phyloP scores from a whole-genome alignment of 1,284 basidiomycete species.

The Leccinum pachyderme region DNA sequence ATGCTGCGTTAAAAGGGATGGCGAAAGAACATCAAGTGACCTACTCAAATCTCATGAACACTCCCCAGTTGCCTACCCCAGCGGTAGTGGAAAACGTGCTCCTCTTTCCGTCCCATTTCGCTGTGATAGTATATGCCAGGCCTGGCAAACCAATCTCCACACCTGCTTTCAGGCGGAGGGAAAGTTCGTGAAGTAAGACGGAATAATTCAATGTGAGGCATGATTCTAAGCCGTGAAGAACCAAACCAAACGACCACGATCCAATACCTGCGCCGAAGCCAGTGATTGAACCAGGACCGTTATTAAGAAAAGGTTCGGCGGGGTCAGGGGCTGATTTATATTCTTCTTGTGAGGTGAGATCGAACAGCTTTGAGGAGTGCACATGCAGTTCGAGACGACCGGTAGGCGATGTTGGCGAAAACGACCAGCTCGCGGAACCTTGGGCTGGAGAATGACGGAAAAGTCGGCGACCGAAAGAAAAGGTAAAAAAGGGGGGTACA shows the following conservation, averaged over 20 bases:
- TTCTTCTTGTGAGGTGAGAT: conserved; percentile 30
- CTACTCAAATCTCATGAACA: conserved; percentile 36
- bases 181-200: conserved; percentile 31
- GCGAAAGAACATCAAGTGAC: conserved; percentile 7
- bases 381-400: conserved; percentile 31
- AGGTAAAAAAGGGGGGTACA: conserved; percentile 31
- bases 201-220: conserved; percentile 33
- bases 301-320: conserved; percentile 23
- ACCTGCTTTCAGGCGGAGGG: conserved; percentile 35
- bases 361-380: conserved; percentile 34
- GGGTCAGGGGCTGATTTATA: conserved; percentile 15
- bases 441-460: conserved; percentile 33
- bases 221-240: conserved; percentile 31
- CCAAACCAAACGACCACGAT: conserved; percentile 33
- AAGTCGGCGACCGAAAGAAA: conserved; percentile 33
- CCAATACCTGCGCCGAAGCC: conserved; percentile 32
- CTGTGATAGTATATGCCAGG: conserved; percentile 31
- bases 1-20: conserved; percentile 4
- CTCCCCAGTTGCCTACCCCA: conserved; percentile 33
- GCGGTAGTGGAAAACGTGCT: conserved; percentile 31
- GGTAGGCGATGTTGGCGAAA: conserved; percentile 22
- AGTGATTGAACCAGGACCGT: conserved; percentile 31
- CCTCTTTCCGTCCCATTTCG: conserved; percentile 32
- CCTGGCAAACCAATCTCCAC: conserved; percentile 31
- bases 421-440: conserved; percentile 28